Evolutionary conservation across 305 asterid genomes (phyloP).

Genomic region (Rubia tinctorum): DNA sequence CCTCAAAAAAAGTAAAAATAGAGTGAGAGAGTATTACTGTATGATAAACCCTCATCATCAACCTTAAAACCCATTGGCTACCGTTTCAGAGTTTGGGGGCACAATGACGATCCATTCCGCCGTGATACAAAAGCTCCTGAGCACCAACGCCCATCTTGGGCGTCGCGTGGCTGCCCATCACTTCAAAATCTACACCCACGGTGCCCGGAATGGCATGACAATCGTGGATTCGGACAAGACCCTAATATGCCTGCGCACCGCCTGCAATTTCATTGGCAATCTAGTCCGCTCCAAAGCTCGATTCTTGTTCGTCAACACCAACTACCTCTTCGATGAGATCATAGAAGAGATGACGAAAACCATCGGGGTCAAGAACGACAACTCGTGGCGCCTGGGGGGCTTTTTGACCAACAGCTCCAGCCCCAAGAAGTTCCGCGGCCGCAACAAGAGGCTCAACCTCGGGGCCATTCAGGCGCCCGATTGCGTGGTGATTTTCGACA

Average conservation of each 20-base stretch:
- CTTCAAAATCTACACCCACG: slow-evolving; percentile 83
- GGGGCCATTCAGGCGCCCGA: slow-evolving; percentile 72
- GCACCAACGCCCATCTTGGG: slow-evolving; percentile 84
- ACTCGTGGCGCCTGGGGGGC: slow-evolving; percentile 98
- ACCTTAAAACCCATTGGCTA: neutral
- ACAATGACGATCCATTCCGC: slow-evolving; percentile 82
- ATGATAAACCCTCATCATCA: slow-evolving; percentile 1
- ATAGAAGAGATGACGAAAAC: slow-evolving; percentile 63
- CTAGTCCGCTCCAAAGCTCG: slow-evolving; percentile 69
- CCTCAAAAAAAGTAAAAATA: neutral
- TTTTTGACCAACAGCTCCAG: slow-evolving; percentile 86
- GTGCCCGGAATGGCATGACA: slow-evolving; percentile 71
- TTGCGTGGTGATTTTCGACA: slow-evolving; percentile 82
- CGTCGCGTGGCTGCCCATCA: slow-evolving; percentile 79
- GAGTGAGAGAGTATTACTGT: neutral
- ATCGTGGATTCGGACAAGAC: slow-evolving; percentile 85
- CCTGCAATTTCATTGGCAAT: slow-evolving; percentile 82
- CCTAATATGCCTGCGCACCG: slow-evolving; percentile 81
- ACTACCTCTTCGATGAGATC: slow-evolving; percentile 75
- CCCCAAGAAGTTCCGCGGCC: slow-evolving; percentile 75
- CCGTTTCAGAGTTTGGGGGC: neutral
- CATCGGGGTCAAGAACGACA: slow-evolving; percentile 63
- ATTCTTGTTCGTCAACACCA: slow-evolving; percentile 86
- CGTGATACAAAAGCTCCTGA: slow-evolving; percentile 79
- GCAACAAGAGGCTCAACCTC: slow-evolving; percentile 79